Conservation (phyloP, 192 early-diverging fungal species). For the Powellomyces hirtus region DNA sequence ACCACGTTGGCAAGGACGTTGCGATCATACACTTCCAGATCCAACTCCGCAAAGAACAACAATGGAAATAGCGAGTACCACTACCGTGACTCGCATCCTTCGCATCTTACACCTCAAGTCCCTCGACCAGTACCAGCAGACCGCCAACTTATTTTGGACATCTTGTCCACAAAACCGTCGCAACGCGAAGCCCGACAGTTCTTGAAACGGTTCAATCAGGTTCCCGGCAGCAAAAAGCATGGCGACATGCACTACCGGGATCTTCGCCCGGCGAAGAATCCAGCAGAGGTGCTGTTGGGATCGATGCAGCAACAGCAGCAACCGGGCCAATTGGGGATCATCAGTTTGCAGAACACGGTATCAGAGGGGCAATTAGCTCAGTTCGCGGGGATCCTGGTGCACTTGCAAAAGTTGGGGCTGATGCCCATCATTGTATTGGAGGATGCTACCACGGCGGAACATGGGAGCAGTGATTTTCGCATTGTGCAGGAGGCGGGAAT, state of each 20-base stretch:
- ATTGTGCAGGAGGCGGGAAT: background rate
- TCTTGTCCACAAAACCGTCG: constrained; percentile 59
- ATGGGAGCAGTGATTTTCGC: too few relatives aligned
- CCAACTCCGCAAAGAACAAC: too few relatives aligned
- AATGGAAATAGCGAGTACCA: too few relatives aligned
- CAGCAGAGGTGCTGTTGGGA: background rate
- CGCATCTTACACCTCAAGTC: background rate
- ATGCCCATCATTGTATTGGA: constrained; percentile 66
- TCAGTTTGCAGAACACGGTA: constrained; percentile 56
- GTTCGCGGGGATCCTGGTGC: constrained; percentile 58
- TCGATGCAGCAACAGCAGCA: background rate
- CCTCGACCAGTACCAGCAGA: background rate
- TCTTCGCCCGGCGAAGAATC: background rate
- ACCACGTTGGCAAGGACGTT: too few relatives aligned
- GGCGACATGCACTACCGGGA: background rate
- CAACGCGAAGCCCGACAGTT: constrained; percentile 65
- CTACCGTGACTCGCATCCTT: too few relatives aligned
- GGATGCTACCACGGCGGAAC: background rate
- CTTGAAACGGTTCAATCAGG: constrained; percentile 46
- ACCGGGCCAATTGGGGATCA: constrained; percentile 53
- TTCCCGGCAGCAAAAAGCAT: background rate
- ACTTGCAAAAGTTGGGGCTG: constrained; percentile 64
- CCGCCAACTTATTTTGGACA: constrained; percentile 60
- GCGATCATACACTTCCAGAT: too few relatives aligned
- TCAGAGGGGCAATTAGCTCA: constrained; percentile 31